phyloP scores from a whole-genome alignment of 1,139 yeast species.

The Schizosaccharomyces versatilis region DNA sequence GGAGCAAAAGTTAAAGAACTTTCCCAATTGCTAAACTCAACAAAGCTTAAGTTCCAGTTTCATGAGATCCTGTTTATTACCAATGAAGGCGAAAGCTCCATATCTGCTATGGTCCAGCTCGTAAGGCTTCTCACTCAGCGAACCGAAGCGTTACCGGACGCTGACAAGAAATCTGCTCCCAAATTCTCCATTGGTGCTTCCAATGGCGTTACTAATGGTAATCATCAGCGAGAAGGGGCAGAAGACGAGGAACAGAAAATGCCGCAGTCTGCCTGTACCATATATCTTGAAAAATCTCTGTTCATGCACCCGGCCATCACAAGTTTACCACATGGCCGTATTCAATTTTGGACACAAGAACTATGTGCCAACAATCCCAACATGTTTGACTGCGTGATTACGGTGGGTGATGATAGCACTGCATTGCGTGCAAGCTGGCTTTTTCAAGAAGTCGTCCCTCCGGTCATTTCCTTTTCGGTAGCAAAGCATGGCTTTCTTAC shows the following conservation, averaged over 20 bases:
- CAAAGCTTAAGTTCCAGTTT: neutral
- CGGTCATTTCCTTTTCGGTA: conserved; percentile 57
- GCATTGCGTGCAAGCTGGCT: conserved; percentile 45
- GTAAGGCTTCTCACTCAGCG: no score
- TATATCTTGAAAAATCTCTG: neutral
- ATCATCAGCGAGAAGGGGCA: neutral
- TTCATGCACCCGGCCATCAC: neutral
- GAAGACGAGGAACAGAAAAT: neutral
- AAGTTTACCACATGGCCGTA: neutral
- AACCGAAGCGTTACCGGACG: neutral
- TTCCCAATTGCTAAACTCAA: neutral
- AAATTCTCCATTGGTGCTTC: neutral
- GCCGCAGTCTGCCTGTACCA: neutral
- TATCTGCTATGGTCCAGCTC: neutral
- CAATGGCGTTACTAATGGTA: neutral
- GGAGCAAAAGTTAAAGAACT: neutral
- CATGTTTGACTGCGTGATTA: conserved; percentile 31
- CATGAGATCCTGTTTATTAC: neutral
- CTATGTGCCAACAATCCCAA: conserved; percentile 28
- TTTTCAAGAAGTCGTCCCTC: conserved; percentile 54
- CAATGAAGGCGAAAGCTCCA: neutral
- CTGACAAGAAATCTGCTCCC: neutral
- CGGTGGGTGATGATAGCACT: conserved; percentile 78
- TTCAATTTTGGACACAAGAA: conserved; percentile 33
- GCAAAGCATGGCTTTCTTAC: conserved; percentile 71